Conservation (phyloP, 805 yeast genomes). For the Candida peoriensis region DNA sequence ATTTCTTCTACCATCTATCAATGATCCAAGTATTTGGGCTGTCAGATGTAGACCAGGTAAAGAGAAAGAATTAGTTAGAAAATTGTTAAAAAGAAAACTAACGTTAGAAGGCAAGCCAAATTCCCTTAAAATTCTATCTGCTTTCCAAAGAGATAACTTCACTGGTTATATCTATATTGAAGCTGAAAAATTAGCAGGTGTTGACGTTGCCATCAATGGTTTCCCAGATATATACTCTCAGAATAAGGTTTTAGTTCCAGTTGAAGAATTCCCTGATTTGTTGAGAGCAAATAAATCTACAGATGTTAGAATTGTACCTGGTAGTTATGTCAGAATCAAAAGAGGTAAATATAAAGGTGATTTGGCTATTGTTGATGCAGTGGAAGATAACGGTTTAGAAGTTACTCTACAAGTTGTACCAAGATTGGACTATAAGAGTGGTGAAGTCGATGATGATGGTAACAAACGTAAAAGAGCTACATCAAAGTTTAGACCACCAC, state of each 20-base stretch:
- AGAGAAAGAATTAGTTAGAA: slow-evolving; percentile 86
- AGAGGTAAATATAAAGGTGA: slow-evolving; percentile 92
- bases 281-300: slow-evolving; percentile 84
- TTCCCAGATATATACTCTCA: slow-evolving; percentile 76
- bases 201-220: slow-evolving; percentile 82
- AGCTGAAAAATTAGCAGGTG: slow-evolving; percentile 90
- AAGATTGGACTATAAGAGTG: slow-evolving; percentile 83
- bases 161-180: slow-evolving; percentile 90
- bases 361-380: slow-evolving; percentile 85
- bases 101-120: slow-evolving; percentile 69
- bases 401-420: slow-evolving; percentile 93
- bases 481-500: slow-evolving; percentile 72
- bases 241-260: slow-evolving; percentile 84
- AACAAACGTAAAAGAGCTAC: slow-evolving; percentile 48
- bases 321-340: slow-evolving; percentile 84
- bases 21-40: slow-evolving; percentile 96
- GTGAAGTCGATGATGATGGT: slow-evolving; percentile 46
- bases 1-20: slow-evolving; percentile 87
- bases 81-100: slow-evolving; percentile 76
- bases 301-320: slow-evolving; percentile 86
- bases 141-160: slow-evolving; percentile 91
- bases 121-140: slow-evolving; percentile 82
- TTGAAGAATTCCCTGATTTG: slow-evolving; percentile 90
- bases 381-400: slow-evolving; percentile 92
- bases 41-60: slow-evolving; percentile 89